Base-by-base conservation (phyloP, 495 filamentous ascomycete species). In the Evansstolkia leycettana region DNA sequence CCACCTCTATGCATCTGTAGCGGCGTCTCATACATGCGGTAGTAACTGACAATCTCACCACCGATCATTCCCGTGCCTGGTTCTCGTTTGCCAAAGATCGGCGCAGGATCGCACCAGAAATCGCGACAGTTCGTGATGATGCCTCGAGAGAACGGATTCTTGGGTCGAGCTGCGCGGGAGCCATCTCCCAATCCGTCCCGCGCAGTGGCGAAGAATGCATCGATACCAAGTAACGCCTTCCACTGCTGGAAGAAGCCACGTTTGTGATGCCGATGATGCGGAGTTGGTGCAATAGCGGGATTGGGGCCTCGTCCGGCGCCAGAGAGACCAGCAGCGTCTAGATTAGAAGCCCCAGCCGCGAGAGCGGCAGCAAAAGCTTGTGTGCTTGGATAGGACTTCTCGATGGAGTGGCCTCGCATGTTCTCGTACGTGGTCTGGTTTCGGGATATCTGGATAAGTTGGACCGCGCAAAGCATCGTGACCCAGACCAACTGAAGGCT, bases 341-440 rank as follows among this genome's bases (percentile, higher is more conserved):
- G 49, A 3, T 68, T 72, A 0, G 75, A 75, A 26, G 74, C 69
- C 3, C 80, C 80, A 0, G 87, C 80, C 1, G 84, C 78, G 48
- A 94, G 70, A 20, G 83, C 83, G 8, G 82, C 80, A 13, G 76
- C 79, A 34, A 94, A 64, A 5, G 80, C 75, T 36, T 70, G 69
- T n/a, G 76, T 58, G 17, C 75, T 70, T 20, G 69, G 62, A 33
- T 63, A 58, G 38, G 69, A 64, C 42, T 78, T 60, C 23, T 67
- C 54, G 20, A 65, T 55, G 9, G 54, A 52, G 36, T 84, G 65
- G 29, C 82, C 78, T 35, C 75, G 67, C 87, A 96, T 94, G 44
- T 84, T 90, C 50, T 98, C 90, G 60, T 79, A 96, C 0, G 90
- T 98, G 6, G 90, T 98, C 65, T 89, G 78, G 28, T 87, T 90